Base-by-base conservation (phyloP, 108 stramenopile genomes). In the Poteriospumella lacustris region DNA sequence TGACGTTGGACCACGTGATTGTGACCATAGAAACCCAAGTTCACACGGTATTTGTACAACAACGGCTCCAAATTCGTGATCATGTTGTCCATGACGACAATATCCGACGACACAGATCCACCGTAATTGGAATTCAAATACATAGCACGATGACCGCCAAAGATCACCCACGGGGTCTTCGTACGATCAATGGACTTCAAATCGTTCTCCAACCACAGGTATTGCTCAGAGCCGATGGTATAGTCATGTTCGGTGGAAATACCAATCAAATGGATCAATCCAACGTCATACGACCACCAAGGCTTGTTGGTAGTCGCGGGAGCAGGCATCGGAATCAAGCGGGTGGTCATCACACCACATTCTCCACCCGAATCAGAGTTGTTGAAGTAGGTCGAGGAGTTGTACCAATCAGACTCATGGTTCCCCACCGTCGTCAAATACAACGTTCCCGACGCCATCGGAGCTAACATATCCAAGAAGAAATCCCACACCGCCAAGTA, bases 61-160 rank as follows among this genome's bases (percentile, higher is more conserved):
- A 67, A 19, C 12, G 12, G 15, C 19, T 67, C 64, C 19, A 67
- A 40, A 9, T 67, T 15, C 39, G 9, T 9, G 19, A 67, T 67
- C 40, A 67, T 38, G 15, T 12, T 67, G 31, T 67, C 64, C 64
- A 67, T 67, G 39, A 67, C 64, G 9, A 67, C 64, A 19, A 67
- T 67, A 67, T 67, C 64, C 9, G 64, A 67, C 12, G 64, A 15
- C 19, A 67, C 64, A 31, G 36, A 9, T 15, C 15, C 79, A 12
- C 77, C 82, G 0, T 78, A 81, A 3, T 77, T 79, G 67, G 80
- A 81, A 39, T 72, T 81, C 26, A 85, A 42, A 44, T 85, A 85
- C 76, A 84, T 81, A 3, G 84, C 80, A 1, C 83, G 83, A 62
- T 85, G 84, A 3, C 80, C 82, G 26, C 79, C 80, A 12, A 85